phyloP scores from a whole-genome alignment of 768 basidiomycete genomes.

The Grammothele lineata region DNA sequence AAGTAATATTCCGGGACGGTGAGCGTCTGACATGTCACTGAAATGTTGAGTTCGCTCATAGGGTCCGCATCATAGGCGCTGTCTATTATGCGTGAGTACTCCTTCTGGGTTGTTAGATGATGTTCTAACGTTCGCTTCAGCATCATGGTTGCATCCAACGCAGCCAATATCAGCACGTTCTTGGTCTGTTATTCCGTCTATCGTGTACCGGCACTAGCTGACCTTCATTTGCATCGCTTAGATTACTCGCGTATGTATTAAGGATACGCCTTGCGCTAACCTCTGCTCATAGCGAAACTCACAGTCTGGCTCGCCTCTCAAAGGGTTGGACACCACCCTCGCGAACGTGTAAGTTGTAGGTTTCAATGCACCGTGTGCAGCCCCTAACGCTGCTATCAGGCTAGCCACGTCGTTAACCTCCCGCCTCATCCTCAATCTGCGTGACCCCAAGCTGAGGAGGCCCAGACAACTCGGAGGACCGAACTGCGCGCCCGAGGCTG shows the following conservation, averaged over 20 bases:
- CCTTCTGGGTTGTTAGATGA: too few relatives aligned
- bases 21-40: neutral
- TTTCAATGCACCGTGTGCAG: too few relatives aligned
- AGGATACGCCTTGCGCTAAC: too few relatives aligned
- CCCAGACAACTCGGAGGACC: too few relatives aligned
- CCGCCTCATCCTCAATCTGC: slow-evolving; percentile 6
- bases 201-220: too few relatives aligned
- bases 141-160: slow-evolving; percentile 10
- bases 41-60: too few relatives aligned
- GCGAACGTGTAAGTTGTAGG: slow-evolving; percentile 11
- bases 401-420: slow-evolving; percentile 4
- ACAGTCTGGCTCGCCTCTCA: slow-evolving; percentile 6
- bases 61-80: neutral
- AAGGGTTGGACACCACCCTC: slow-evolving; percentile 7
- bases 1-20: slow-evolving; percentile 5
- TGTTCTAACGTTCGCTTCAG: neutral
- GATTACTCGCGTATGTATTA: too few relatives aligned
- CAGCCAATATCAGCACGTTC: slow-evolving; percentile 10
- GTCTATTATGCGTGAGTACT: slow-evolving; percentile 7
- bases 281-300: neutral
- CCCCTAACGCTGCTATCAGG: neutral
- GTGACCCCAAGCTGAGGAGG: slow-evolving; percentile 3
- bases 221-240: too few relatives aligned
- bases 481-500: too few relatives aligned
- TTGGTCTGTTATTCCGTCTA: neutral